Base-by-base conservation (phyloP, 2,329 filamentous ascomycete genomes). In the Teratosphaeriaceae sp. region DNA sequence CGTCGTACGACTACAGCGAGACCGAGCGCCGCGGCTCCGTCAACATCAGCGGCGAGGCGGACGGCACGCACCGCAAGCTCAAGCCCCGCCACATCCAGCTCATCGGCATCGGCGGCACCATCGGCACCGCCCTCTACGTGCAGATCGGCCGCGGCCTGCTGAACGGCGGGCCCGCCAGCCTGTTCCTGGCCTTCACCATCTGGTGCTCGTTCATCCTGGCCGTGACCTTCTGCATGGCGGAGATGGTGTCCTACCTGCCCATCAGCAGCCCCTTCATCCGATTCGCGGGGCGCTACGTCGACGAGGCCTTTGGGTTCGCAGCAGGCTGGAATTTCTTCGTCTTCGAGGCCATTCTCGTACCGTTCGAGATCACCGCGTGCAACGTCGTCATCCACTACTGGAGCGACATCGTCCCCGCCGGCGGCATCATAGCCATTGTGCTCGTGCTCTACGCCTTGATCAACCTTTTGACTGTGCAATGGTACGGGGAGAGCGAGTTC, bases 221-320 rank as follows among this genome's bases (percentile, higher is more conserved):
- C 18, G 75, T 83, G 56, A 82, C 81, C 68, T 82, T 81, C 56
- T 74, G 34, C 20, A 69, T 80, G 48, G 79, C 79, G 16, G 79
- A 84, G 59, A 83, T 83, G 79, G 71, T 68, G 20, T 68, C 71
- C 31, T 75, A 74, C 48, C 77, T 80, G 69, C 79, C 79, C 27
- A 70, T 82, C 34, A 72, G 70, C 19, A 77, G 78, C 9, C 37
- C 41, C 2, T 83, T 82, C 58, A 73, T 83, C 49, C 78, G 80
- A 45, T 71, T 82, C 53, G 78, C 78, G 3, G 78, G 78, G 21
- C 68, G 78, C 50, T 84, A 78, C 74, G 76, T 78, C 11, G 80
- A 84, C 58, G 78, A 82, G 12, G 70, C 79, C 8, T 66, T 78
- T 18, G 78, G 79, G 22, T 82, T 82, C 54, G 63, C 66, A 40